Evolutionary conservation across 2,329 filamentous ascomycete species (phyloP).

Genomic region (Plectosphaerella plurivora): DNA sequence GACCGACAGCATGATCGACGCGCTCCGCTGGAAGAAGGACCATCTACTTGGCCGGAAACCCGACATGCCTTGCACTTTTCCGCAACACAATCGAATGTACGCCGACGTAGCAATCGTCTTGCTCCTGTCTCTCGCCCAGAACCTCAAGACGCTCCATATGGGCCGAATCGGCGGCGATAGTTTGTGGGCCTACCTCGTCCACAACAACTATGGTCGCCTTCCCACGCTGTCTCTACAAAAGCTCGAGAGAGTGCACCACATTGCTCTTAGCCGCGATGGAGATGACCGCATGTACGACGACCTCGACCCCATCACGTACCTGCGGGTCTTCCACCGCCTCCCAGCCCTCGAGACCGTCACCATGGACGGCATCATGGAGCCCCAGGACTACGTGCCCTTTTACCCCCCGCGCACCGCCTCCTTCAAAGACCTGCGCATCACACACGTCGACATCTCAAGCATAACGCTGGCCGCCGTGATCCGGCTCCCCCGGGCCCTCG

Average conservation of each 20-base stretch:
- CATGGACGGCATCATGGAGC: conserved; percentile 7
- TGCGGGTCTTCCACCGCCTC: conserved; percentile 9
- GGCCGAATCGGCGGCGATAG: background rate
- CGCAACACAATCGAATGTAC: background rate
- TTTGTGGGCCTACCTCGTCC: conserved; percentile 1
- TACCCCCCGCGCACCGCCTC: conserved; percentile 4
- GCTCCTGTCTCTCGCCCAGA: background rate
- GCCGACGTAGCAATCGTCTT: background rate
- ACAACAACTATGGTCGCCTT: conserved; percentile 5
- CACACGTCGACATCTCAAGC: conserved; percentile 3
- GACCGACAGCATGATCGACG: background rate
- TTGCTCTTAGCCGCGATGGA: background rate
- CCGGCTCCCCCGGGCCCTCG: conserved; percentile 5
- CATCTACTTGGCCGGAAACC: background rate
- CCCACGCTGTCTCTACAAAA: conserved; percentile 1
- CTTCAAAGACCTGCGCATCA: conserved; percentile 6
- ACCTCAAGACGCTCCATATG: background rate
- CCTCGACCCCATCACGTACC: conserved; percentile 1
- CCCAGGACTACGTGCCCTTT: background rate
- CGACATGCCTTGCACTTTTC: background rate
- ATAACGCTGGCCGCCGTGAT: conserved; percentile 7
- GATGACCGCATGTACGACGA: background rate
- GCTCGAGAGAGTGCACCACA: background rate
- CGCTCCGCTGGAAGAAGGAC: background rate
- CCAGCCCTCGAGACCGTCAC: conserved; percentile 1